phyloP scores from a whole-genome alignment of 2,329 filamentous ascomycete species.

The Curvularia sp. region DNA sequence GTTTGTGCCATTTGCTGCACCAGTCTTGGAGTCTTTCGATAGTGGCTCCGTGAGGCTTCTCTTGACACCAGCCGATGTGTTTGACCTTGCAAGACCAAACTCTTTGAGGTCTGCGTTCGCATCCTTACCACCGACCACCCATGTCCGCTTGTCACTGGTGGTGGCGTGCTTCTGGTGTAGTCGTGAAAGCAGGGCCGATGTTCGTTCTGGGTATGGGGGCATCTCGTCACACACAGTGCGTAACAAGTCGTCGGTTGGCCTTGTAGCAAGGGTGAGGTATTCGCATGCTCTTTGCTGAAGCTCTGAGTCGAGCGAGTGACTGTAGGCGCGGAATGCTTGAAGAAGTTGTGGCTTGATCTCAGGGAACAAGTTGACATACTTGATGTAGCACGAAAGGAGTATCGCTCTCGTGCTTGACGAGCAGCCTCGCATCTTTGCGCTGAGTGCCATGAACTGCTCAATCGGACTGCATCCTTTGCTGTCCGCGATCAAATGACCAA shows the following conservation, averaged over 20 bases:
- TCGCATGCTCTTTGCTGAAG: constrained; percentile 96
- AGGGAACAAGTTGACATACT: constrained; percentile 97
- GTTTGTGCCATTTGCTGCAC: constrained; percentile 53
- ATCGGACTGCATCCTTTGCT: constrained; percentile 92
- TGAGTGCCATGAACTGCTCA: constrained; percentile 92
- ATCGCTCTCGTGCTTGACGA: constrained; percentile 91
- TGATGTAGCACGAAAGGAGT: constrained; percentile 93
- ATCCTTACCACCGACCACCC: constrained; percentile 97
- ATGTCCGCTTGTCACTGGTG: constrained; percentile 93
- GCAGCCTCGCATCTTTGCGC: constrained; percentile 86
- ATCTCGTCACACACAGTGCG: constrained; percentile 97
- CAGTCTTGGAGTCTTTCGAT: constrained; percentile 39
- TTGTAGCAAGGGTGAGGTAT: constrained; percentile 83
- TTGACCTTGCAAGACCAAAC: constrained; percentile 75
- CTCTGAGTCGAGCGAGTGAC: constrained; percentile 92
- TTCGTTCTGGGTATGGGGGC: constrained; percentile 95
- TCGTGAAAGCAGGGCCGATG: constrained; percentile 88
- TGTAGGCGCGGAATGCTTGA: constrained; percentile 89
- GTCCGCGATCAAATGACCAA: constrained; percentile 95
- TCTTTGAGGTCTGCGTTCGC: constrained; percentile 84
- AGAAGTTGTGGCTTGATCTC: constrained; percentile 97
- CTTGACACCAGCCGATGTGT: constrained; percentile 73
- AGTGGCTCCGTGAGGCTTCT: constrained; percentile 75
- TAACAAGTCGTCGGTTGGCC: constrained; percentile 88
- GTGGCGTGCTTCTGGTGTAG: constrained; percentile 93